Base-by-base conservation (phyloP, 441 rosid genomes). In the Mallotus repandus region DNA sequence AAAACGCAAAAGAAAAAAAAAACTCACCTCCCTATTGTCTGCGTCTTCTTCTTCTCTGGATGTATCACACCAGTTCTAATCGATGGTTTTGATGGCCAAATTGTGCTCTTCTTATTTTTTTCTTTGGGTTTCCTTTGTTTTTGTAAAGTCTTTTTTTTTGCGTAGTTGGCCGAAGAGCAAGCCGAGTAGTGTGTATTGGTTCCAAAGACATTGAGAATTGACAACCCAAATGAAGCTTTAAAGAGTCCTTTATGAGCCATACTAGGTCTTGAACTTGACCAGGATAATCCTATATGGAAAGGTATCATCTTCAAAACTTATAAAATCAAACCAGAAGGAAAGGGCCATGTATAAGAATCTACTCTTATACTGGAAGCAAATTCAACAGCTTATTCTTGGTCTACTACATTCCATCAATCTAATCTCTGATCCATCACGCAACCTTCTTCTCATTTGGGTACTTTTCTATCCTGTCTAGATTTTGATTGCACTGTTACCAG, bases 381-480 rank as follows among this genome's bases (percentile, higher is more conserved):
- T 63, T 90, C 93, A 3, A 91, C 90, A 45, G 91, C 91, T 45
- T 81, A 87, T 54, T 88, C 93, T 78, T 85, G 88, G 21, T 87
- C 85, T 29, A 83, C 75, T 43, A 82, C 85, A 45, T 86, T 81
- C 78, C 62, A 76, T 84, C 75, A 81, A 79, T 83, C 90, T 87
- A 57, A 67, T 89, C 69, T 84, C 91, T 68, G 72, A 86, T 79
- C 88, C 97, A 58, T 65, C 83, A 61, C 70, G 14, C 48, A 89
- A 89, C 70, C 90, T 92, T 52, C 73, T 78, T 71, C 76, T 87
- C 25, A 75, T 89, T 66, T 90, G 85, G 89, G 89, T 85, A 80
- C 10, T 19, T 9, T 0, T 59, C 12, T 50, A 18, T 21, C 11
- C 18, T 52, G 41, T 7, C 10, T 69, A 6, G 35, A 16, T 41